Base-by-base conservation (phyloP, 768 basidiomycete species). In the Cubamyces lactineus region DNA sequence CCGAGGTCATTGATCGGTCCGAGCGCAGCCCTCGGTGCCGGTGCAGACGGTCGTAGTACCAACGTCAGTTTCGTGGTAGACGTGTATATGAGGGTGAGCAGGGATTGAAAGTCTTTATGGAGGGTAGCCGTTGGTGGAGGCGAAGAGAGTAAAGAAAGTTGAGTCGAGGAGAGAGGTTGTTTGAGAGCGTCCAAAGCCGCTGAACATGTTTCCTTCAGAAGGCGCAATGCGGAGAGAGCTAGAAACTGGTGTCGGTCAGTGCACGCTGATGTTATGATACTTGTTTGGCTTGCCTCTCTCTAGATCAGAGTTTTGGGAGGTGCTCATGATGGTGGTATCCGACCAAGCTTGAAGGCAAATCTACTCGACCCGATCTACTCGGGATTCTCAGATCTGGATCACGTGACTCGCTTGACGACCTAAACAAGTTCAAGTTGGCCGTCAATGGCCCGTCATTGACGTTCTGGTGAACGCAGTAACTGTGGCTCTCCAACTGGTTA, bases 1-100 rank as follows among this genome's bases (percentile, higher is more conserved):
- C 57, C 59, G 46, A 73, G 65, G 26, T 72, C 71, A 12, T 56
- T 58, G 15, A 72, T 50, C 16, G 69, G 68, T 5, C 54, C 59
- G 5, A 71, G 63, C 9, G 71, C 65, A 8, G 72, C 71, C 8
- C 21, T 50, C 45, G 67, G 69, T 4, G 69, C 65, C 7, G 71
- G 68, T n/a, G 64, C 64, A 6, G 67, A 55, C 0, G 72, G 67
- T 21, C 69, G 67, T 2, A 72, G 67, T 3, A 69, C 66, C 19
- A 73, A 60, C 0, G 72, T 59, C 12, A 71, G 26, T 42, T 73
- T 73, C 0, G 72, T 73, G 0, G 71, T 67, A 7, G 65, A 63
- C 0, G 71, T 67, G 59, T 73, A 72, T 13, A 72, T 50, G 5
- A 73, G 60, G 11, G 68, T 71, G n/a, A 73, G 58, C 2, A 72